Conservation (phyloP, 106 monocot genomes). For the Gastrodia elata region DNA sequence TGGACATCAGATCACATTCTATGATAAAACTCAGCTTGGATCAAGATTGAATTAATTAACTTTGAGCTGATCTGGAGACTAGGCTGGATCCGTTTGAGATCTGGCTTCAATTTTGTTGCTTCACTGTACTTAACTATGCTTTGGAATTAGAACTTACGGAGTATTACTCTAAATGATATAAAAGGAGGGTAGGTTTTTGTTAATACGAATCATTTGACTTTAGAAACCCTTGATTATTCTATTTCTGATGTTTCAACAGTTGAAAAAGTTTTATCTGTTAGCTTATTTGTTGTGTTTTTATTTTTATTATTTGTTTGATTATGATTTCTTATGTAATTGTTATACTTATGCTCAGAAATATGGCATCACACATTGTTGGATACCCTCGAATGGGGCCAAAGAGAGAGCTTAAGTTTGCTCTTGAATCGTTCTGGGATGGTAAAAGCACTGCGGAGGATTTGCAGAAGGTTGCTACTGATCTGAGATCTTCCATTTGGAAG, state of each 20-base stretch:
- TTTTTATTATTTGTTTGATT: neutral
- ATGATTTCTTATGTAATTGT: neutral
- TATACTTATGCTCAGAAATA: slow-evolving; percentile 17
- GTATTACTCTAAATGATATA: too few relatives aligned
- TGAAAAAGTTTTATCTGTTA: too few relatives aligned
- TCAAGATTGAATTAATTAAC: neutral
- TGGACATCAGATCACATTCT: too few relatives aligned
- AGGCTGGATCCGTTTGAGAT: neutral
- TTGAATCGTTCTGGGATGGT: slow-evolving; percentile 58
- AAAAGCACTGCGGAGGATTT: slow-evolving; percentile 44
- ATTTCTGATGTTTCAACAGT: too few relatives aligned
- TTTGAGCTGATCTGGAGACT: neutral
- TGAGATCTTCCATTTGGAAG: slow-evolving; percentile 61
- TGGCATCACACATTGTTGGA: slow-evolving; percentile 63
- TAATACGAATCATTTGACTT: too few relatives aligned
- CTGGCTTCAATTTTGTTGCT: neutral
- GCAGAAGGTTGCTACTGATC: slow-evolving; percentile 51
- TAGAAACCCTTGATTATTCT: neutral
- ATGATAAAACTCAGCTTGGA: neutral
- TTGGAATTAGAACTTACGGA: too few relatives aligned
- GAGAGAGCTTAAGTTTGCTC: slow-evolving; percentile 66
- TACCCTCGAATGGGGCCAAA: slow-evolving; percentile 62
- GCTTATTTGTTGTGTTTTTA: neutral
- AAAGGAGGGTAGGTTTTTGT: too few relatives aligned
- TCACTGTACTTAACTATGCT: too few relatives aligned